Conservation (phyloP, 2,329 filamentous ascomycete species). For the Ceratocystis cubensis region DNA sequence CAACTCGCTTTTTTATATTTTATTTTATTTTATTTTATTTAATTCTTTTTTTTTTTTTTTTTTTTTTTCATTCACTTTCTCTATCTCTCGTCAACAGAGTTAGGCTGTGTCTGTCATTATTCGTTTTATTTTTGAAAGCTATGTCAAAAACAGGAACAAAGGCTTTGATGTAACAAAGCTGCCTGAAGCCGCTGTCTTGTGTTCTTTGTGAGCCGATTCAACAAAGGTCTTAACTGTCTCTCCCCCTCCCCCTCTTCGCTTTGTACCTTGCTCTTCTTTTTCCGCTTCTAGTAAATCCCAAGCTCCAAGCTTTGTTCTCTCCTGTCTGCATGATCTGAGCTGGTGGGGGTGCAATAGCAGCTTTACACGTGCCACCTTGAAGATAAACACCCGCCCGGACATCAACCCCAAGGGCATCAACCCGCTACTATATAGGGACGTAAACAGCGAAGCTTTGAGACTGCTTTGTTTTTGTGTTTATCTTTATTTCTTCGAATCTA, state of each 20-base stretch:
- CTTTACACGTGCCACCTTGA: neutral
- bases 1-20: neutral
- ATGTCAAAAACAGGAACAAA: neutral
- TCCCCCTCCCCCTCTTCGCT: neutral
- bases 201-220: neutral
- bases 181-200: neutral
- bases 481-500: neutral
- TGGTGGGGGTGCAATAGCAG: neutral
- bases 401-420: neutral
- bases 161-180: neutral
- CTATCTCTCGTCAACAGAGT: too few relatives aligned
- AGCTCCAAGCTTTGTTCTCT: neutral
- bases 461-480: neutral
- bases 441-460: neutral
- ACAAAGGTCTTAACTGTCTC: neutral
- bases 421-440: neutral
- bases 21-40: too few relatives aligned
- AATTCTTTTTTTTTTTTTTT: too few relatives aligned
- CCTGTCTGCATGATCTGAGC: neutral
- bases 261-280: neutral
- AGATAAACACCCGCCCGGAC: neutral
- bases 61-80: too few relatives aligned
- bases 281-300: neutral
- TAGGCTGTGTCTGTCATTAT: too few relatives aligned
- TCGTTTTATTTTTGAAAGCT: too few relatives aligned